Evolutionary conservation across 208 protist genomes (phyloP).

Genomic region (Trichomonas tenax): DNA sequence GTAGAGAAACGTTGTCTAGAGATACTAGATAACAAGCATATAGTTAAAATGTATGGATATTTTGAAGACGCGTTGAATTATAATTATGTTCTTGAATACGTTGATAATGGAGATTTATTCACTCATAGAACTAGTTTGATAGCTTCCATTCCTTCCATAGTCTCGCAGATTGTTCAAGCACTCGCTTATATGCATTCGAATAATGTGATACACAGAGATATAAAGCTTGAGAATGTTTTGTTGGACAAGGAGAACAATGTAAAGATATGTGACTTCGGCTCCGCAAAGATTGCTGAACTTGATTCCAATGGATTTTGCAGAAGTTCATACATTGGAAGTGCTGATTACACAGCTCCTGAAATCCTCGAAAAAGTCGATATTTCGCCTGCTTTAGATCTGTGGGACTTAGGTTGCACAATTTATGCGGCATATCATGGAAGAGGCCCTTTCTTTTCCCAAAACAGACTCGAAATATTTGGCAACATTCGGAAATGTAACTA

Average conservation of each 20-base stretch:
- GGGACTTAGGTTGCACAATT: neutral
- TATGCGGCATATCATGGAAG: neutral
- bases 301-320: neutral
- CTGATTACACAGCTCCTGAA: neutral
- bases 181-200: neutral
- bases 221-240: constrained; percentile 15
- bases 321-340: neutral
- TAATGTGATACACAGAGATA: neutral
- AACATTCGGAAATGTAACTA: neutral
- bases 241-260: neutral
- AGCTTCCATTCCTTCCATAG: neutral
- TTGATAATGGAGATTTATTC: constrained; percentile 28
- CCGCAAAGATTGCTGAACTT: neutral
- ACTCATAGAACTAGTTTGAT: neutral
- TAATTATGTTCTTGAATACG: constrained; percentile 95
- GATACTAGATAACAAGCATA: constrained; percentile 89
- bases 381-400: neutral
- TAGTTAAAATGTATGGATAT: constrained; percentile 78
- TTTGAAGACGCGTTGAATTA: constrained; percentile 87
- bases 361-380: neutral
- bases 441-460: neutral
- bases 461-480: neutral
- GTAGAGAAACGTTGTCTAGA: constrained; percentile 92
- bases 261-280: neutral
- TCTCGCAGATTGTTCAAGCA: neutral